These are phyloP conservation scores for Termitomyces sp. DNA, from an alignment of 768 basidiomycete genomes.

Conservation along the genomic window DNA sequence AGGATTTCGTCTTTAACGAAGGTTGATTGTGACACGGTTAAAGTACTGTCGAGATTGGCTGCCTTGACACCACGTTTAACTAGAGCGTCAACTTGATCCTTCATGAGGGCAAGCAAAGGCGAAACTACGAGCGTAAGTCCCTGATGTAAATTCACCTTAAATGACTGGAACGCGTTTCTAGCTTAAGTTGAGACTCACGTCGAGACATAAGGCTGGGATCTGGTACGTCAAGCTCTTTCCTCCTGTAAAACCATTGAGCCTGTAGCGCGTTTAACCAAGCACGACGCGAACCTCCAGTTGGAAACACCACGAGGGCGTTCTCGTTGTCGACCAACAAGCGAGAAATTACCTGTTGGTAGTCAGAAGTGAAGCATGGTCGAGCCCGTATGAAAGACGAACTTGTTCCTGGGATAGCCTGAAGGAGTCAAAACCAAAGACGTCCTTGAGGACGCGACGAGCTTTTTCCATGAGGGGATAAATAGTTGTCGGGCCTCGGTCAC, in stretches of 20 bases:
- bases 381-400: neutral
- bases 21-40: constrained; percentile 3
- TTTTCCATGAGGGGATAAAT: neutral
- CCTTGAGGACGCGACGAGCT: neutral
- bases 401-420: neutral
- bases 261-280: neutral
- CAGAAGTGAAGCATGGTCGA: neutral
- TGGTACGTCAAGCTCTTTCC: constrained; percentile 20
- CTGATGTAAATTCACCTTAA: neutral
- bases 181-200: constrained; percentile 7
- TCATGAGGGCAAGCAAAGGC: constrained; percentile 17
- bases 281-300: constrained; percentile 15
- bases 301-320: constrained; percentile 17
- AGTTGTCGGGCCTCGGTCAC: neutral
- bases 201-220: constrained; percentile 17
- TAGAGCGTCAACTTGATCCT: constrained; percentile 17
- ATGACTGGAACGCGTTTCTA: neutral
- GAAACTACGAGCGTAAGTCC: constrained; percentile 17
- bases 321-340: constrained; percentile 14
- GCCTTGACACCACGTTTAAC: constrained; percentile 13
- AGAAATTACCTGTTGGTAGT: constrained; percentile 9
- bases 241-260: constrained; percentile 27
- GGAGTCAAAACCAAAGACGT: neutral
- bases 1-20: constrained; percentile 14
- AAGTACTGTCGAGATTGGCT: constrained; percentile 16